These are phyloP conservation scores for Leishmania tropica DNA, from an alignment of 208 protist species.

Conservation along the genomic window DNA sequence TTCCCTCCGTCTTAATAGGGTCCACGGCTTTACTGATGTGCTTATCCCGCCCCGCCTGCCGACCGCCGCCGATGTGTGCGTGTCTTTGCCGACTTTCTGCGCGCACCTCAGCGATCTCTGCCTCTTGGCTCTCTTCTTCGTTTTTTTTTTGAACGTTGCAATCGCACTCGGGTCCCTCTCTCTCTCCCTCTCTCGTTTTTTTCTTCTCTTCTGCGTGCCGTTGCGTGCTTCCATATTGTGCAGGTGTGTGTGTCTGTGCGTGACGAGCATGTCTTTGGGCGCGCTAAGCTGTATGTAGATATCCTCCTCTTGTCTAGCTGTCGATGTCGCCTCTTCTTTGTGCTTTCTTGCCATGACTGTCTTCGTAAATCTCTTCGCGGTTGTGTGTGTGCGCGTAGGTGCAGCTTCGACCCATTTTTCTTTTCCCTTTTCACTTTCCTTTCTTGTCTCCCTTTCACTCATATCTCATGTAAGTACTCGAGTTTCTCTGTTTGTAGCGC, in stretches of 20 bases:
- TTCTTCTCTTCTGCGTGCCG: fast-evolving
- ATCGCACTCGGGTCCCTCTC: not conserved
- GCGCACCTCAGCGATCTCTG: not conserved
- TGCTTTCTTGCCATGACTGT: not conserved
- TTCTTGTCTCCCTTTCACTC: not conserved
- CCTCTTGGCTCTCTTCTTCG: not conserved
- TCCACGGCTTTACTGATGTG: not conserved
- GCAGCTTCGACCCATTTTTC: not conserved
- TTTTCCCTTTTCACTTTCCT: not conserved
- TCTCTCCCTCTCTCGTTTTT: no score
- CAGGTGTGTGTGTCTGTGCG: not conserved
- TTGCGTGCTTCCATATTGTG: not conserved
- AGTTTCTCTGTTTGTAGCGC: not conserved
- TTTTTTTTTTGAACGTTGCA: not conserved
- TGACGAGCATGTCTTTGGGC: not conserved
- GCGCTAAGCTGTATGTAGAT: not conserved
- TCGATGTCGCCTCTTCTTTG: not conserved
- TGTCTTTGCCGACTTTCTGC: not conserved
- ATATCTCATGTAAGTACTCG: not conserved
- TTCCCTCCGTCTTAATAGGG: not conserved
- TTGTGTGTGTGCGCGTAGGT: not conserved
- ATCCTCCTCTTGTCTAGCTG: not conserved
- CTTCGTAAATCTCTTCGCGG: not conserved
- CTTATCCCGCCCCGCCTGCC: not conserved
- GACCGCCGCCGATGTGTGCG: not conserved